phyloP scores from a whole-genome alignment of 2,329 filamentous ascomycete species.

The Microascus cirrosus region DNA sequence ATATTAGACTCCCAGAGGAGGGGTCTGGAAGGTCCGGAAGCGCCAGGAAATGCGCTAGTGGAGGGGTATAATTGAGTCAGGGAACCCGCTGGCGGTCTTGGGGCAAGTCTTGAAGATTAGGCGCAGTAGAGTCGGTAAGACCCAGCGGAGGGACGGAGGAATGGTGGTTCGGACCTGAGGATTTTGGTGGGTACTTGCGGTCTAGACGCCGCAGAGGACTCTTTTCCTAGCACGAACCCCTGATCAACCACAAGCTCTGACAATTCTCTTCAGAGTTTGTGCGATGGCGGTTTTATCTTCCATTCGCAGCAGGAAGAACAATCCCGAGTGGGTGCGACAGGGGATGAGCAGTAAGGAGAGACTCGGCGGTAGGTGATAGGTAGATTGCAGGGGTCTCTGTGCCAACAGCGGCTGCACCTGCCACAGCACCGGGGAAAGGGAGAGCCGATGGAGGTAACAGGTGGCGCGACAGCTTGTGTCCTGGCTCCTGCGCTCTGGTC shows the following conservation, averaged over 20 bases:
- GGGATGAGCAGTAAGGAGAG: constrained; percentile 1
- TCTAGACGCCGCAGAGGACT: not conserved
- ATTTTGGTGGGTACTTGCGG: not conserved
- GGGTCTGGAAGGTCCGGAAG: not conserved
- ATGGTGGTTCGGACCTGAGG: not conserved
- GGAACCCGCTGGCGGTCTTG: not conserved
- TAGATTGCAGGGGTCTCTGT: not conserved
- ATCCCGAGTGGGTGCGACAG: not conserved
- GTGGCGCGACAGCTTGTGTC: not conserved
- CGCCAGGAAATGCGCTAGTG: not conserved
- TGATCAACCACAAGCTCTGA: not conserved
- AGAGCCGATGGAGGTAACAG: not conserved
- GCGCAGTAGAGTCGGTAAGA: not conserved
- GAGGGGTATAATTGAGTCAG: not conserved
- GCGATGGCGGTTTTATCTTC: not conserved
- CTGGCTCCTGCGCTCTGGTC: not conserved
- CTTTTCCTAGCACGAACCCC: not conserved
- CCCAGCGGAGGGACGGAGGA: not conserved
- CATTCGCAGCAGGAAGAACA: not conserved
- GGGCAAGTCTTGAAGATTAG: not conserved
- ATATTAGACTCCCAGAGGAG: not conserved
- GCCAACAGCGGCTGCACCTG: not conserved
- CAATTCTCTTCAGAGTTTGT: not conserved
- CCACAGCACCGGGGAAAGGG: constrained; percentile 1
- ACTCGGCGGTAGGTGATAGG: not conserved